Evolutionary conservation across 139 green algal genomes (phyloP), one percentile per base, ranked within the genome.

Genomic region (Chlamydomonas sp.): DNA sequence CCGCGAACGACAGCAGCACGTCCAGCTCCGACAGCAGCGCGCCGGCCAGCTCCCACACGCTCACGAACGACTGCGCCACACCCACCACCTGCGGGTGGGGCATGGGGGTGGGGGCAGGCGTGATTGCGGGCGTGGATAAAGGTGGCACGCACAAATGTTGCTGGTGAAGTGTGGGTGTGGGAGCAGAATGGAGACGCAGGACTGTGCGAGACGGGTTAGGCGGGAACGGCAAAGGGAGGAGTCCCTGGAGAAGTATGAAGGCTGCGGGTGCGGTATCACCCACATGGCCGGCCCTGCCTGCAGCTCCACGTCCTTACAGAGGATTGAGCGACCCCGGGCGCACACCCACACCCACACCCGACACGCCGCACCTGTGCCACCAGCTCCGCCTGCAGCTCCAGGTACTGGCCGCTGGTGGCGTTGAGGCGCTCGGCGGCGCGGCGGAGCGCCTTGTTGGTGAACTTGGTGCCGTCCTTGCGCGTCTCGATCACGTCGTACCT

Each of bases 401-500:
- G 90, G 83, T 99, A 99, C 62, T 95, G 84, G 0, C 79, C 87
- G 1, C 89, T 90, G 3, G 96, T 78, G 60, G 90, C 89, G 78
- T 93, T 87, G 77, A 98, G 93, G 16, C 88, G 82, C 77, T 96
- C 88, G 8, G 97, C 97, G 12, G 95, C 93, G 10, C 90, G 82
- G 67, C 92, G 89, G 63, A 99, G 93, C 17, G 90, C 77, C 69
- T 90, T 86, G 92, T 91, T 98, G 49, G 96, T 98, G 96, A 99
- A 99, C 93, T 99, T 99, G 73, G 95, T 95, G 74, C 98, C 98
- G 88, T 99, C 98, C 93, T 99, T 99, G 84, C 95, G 93, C 18
- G 95, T 97, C 90, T 98, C 96, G 31, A 99, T 89, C 77, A 94
- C 92, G 12, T 91, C 88, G 94, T 98, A 99, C 61, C 88, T 94